These are phyloP conservation scores for Eucalyptus regnans DNA, from an alignment of 345 rosid genomes.

Conservation along the genomic window DNA sequence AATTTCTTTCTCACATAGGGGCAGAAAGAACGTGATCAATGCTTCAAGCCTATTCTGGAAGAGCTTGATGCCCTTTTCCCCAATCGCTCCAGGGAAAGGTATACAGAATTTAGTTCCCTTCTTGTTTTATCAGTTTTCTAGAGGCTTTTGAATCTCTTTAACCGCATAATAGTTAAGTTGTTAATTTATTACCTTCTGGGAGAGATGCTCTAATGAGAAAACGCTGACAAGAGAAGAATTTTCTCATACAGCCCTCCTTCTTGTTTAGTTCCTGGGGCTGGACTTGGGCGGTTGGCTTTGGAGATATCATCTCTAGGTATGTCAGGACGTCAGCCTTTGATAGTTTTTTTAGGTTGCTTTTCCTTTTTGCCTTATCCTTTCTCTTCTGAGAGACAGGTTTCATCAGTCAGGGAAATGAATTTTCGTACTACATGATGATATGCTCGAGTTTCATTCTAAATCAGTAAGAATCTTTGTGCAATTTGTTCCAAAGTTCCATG, in stretches of 20 bases:
- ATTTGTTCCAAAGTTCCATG: not conserved
- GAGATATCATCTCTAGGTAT: constrained; percentile 91
- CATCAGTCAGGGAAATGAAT: constrained; percentile 95
- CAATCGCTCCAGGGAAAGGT: constrained; percentile 60
- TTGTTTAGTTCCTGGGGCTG: constrained; percentile 99
- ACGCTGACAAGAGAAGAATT: not conserved
- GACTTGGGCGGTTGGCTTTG: constrained; percentile 93
- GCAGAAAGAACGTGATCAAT: constrained; percentile 74
- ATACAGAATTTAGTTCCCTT: not conserved
- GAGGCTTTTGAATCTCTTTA: not conserved
- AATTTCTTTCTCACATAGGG: constrained; percentile 32
- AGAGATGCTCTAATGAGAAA: not conserved
- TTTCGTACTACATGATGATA: constrained; percentile 99
- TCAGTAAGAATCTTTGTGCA: constrained; percentile 37
- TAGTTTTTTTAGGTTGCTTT: not conserved
- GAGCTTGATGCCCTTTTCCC: constrained; percentile 84
- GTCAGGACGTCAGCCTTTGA: not conserved
- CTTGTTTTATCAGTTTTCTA: not conserved
- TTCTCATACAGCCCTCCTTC: constrained; percentile 58
- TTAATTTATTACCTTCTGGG: not conserved
- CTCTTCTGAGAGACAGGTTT: constrained; percentile 54
- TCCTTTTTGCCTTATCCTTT: not conserved
- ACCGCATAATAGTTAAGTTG: not conserved
- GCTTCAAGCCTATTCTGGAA: constrained; percentile 88
- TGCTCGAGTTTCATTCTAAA: constrained; percentile 97